These are phyloP conservation scores for Chrysopogon serrulatus DNA, from an alignment of 176 grass and related monocot species.

Conservation along the genomic window DNA sequence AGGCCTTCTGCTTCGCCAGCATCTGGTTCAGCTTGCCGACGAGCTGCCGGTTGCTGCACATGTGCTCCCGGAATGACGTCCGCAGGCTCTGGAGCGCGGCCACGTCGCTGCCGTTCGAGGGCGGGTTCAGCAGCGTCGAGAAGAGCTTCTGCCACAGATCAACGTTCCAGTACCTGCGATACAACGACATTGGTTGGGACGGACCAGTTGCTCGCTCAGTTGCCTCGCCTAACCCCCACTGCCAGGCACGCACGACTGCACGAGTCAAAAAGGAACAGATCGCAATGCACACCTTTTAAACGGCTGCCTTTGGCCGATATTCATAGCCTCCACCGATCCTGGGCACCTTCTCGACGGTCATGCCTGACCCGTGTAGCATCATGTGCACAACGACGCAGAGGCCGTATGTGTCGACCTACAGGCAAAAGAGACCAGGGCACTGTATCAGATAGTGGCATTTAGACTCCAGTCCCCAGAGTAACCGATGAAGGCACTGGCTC, in stretches of 20 bases:
- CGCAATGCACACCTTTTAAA: slow-evolving; percentile 61
- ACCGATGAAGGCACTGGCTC: not conserved
- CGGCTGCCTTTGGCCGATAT: slow-evolving; percentile 56
- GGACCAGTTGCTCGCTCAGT: not conserved
- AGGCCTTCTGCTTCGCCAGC: slow-evolving; percentile 67
- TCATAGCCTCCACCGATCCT: slow-evolving; percentile 45
- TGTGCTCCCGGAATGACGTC: slow-evolving; percentile 57
- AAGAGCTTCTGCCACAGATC: slow-evolving; percentile 74
- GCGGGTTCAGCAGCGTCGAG: slow-evolving; percentile 59
- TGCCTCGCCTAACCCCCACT: not conserved
- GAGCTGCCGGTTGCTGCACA: slow-evolving; percentile 54
- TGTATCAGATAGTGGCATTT: not conserved
- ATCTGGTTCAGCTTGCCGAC: slow-evolving; percentile 57
- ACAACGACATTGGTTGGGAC: not conserved
- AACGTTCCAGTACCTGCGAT: slow-evolving; percentile 79
- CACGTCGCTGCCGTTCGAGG: slow-evolving; percentile 62
- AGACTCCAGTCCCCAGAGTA: not conserved
- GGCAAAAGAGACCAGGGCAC: not conserved
- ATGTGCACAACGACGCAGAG: slow-evolving; percentile 87
- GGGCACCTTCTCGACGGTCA: slow-evolving; percentile 58
- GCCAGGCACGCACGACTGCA: not conserved
- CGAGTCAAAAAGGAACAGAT: not conserved
- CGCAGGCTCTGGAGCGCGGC: slow-evolving; percentile 48
- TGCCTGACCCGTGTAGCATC: slow-evolving; percentile 71
- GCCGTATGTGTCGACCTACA: slow-evolving; percentile 69